Percentiles rank a stretch among this genome's conserved stretches.
Evolutionary conservation across 495 filamentous ascomycete genomes (phyloP).

Genomic region (Hyaloscypha finlandica): DNA sequence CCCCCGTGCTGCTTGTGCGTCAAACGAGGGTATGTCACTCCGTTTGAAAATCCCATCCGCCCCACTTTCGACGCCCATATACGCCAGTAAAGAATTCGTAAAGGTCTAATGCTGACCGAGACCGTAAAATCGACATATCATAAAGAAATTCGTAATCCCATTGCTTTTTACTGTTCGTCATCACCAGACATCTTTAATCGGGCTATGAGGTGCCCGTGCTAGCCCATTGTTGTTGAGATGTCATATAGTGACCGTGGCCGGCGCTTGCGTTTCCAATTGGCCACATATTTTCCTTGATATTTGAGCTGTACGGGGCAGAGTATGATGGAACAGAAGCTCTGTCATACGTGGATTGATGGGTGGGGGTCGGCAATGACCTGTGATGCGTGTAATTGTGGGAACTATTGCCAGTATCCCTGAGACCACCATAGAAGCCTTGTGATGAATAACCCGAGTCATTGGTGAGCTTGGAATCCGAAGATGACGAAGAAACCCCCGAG

Average conservation of each 20-base stretch:
- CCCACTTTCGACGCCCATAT: not conserved
- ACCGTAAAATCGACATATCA: not conserved
- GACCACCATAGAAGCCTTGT: slow-evolving; percentile 17
- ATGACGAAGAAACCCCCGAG: slow-evolving; percentile 21
- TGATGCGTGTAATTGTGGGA: slow-evolving; percentile 19
- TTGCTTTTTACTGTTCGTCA: not conserved
- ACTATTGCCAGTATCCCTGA: slow-evolving; percentile 21
- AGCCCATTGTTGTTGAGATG: slow-evolving; percentile 28
- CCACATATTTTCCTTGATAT: slow-evolving; percentile 27
- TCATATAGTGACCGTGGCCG: slow-evolving; percentile 31
- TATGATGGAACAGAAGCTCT: slow-evolving; percentile 17
- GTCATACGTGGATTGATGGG: slow-evolving; percentile 20
- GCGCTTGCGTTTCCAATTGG: slow-evolving; percentile 26
- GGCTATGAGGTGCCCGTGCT: slow-evolving; percentile 24
- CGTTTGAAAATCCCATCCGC: not conserved
- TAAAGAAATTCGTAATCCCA: slow-evolving; percentile 18
- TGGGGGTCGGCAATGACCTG: slow-evolving; percentile 27
- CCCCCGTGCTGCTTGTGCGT: not conserved
- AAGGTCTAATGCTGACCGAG: not conserved
- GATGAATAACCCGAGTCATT: slow-evolving; percentile 31
- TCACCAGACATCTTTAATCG: not conserved
- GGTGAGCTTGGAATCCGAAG: slow-evolving; percentile 26
- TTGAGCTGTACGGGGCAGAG: slow-evolving; percentile 8
- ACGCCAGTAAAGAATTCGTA: not conserved
- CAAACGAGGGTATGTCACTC: not conserved